Percentiles rank a stretch among this genome's conserved stretches.
These are phyloP conservation scores for Kitagawia praeruptora DNA, from an alignment of 129 eudicot genomes.

Conservation along the genomic window DNA sequence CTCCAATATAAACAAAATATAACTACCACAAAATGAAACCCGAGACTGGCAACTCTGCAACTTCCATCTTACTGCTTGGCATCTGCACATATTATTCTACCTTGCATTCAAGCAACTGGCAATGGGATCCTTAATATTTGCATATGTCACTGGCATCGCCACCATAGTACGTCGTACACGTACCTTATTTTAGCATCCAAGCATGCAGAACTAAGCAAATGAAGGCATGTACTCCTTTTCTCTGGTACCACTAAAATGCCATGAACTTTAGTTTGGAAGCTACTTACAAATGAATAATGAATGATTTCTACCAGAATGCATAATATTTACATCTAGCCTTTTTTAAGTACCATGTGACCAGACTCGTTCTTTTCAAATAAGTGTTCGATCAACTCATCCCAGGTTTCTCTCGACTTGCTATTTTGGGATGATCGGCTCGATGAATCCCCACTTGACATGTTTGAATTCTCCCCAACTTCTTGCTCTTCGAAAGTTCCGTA, in stretches of 20 bases:
- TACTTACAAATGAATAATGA: slow-evolving; percentile 16
- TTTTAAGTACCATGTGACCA: slow-evolving; percentile 51
- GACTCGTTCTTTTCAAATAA: slow-evolving; percentile 67
- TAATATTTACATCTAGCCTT: slow-evolving; percentile 15
- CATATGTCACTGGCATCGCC: not conserved
- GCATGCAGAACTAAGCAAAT: not conserved
- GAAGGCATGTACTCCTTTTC: not conserved
- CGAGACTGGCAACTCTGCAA: not conserved
- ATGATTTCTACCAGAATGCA: not conserved
- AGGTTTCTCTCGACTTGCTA: slow-evolving; percentile 38
- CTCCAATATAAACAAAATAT: not conserved
- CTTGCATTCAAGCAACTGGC: not conserved
- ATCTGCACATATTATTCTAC: not conserved
- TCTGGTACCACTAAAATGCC: not conserved
- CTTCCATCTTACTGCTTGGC: not conserved
- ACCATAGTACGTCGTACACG: not conserved
- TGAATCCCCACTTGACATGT: slow-evolving; percentile 14
- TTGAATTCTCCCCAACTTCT: slow-evolving; percentile 26
- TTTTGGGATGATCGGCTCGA: slow-evolving; percentile 37
- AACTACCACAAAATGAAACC: not conserved
- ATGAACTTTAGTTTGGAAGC: not conserved
- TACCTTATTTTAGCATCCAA: not conserved
- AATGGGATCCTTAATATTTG: not conserved
- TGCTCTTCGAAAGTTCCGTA: slow-evolving; percentile 76
- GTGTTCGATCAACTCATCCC: slow-evolving; percentile 66